Evolutionary conservation across 495 filamentous ascomycete species (phyloP).

Genomic region (Poronia punctata): DNA sequence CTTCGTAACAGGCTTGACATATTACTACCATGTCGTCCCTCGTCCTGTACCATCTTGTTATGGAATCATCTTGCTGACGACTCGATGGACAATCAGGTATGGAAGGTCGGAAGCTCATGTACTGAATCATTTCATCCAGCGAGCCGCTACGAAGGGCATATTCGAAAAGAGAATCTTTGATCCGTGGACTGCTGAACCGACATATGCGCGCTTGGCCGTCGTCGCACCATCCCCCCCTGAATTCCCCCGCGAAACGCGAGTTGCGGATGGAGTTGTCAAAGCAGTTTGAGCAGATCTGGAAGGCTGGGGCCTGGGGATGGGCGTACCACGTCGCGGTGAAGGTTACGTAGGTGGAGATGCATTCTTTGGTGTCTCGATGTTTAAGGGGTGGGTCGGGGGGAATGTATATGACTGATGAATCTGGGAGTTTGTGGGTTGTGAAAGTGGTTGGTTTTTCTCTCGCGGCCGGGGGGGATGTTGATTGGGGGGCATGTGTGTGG

Average conservation of each 20-base stretch:
- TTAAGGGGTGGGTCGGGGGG: too few species aligned
- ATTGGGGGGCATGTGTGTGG: too few species aligned
- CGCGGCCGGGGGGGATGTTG: too few species aligned
- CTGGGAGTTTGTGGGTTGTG: too few species aligned
- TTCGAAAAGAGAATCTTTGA: background rate
- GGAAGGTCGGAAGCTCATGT: background rate
- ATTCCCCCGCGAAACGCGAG: background rate
- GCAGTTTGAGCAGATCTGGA: constrained; percentile 2
- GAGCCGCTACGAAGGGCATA: background rate
- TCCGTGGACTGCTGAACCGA: background rate
- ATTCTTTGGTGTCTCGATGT: background rate
- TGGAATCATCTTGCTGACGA: background rate
- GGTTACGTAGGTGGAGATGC: background rate
- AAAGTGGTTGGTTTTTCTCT: too few species aligned
- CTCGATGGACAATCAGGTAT: constrained; percentile 1
- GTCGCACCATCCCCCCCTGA: background rate
- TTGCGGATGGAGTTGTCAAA: constrained; percentile 1
- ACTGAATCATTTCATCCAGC: background rate
- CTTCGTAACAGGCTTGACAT: constrained; percentile 7
- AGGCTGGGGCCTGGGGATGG: constrained; percentile 4
- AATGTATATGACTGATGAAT: too few species aligned
- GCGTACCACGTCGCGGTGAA: constrained; percentile 3
- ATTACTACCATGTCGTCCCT: constrained; percentile 4
- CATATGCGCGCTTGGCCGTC: background rate
- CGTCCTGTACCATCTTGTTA: constrained; percentile 5